Conservation (phyloP, 208 protist genomes). For the Naegleria fowleri region DNA sequence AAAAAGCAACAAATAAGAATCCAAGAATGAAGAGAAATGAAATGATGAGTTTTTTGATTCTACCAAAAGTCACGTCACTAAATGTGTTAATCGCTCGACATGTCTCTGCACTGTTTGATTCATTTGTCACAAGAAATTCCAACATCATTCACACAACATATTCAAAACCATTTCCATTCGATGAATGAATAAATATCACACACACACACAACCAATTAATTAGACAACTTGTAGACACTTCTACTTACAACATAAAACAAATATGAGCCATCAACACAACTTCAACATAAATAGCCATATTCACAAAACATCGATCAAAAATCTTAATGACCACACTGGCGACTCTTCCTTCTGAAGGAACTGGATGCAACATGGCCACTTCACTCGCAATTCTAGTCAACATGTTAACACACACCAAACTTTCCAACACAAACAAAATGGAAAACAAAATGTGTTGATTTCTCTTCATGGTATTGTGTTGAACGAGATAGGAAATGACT, state of each 20-base stretch:
- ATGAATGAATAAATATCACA: too few species aligned
- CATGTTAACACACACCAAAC: background rate
- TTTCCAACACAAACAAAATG: background rate
- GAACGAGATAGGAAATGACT: background rate
- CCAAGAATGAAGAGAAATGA: background rate
- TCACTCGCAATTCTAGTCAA: background rate
- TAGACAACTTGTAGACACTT: too few species aligned
- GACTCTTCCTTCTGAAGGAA: background rate
- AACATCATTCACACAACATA: background rate
- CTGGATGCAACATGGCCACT: background rate
- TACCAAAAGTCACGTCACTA: background rate
- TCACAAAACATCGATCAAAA: background rate
- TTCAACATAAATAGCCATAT: background rate
- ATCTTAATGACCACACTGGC: background rate
- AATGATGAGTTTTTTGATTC: background rate
- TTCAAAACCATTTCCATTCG: too few species aligned
- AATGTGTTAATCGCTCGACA: background rate
- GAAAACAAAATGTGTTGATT: background rate
- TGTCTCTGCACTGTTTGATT: background rate
- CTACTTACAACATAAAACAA: slow-evolving; percentile 2
- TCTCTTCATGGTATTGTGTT: background rate
- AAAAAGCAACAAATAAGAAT: background rate
- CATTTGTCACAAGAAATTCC: background rate
- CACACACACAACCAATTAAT: too few species aligned
- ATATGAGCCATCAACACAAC: background rate